These are phyloP conservation scores for Trapa bicornis DNA, from an alignment of 345 rosid genomes.

Conservation along the genomic window DNA sequence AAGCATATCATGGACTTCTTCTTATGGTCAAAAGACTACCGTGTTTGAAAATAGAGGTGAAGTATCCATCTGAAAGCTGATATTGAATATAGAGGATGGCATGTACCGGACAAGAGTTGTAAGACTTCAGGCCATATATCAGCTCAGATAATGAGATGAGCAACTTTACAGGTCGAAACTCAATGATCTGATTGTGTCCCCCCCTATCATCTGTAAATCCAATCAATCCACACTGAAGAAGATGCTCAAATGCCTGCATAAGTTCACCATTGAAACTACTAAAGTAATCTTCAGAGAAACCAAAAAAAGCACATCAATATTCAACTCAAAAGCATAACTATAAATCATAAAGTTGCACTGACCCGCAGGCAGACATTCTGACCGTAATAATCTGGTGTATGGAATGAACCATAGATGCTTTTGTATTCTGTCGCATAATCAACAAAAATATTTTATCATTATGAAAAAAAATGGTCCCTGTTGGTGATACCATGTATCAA, in stretches of 20 bases:
- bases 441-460: background rate
- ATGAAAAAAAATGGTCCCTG: background rate
- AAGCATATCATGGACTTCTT: background rate
- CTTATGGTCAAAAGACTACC: background rate
- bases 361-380: conserved; percentile 66
- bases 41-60: background rate
- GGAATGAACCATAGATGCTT: conserved; percentile 58
- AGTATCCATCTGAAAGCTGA: background rate
- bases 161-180: conserved; percentile 65
- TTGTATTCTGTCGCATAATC: conserved; percentile 53
- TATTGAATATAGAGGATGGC: conserved; percentile 5
- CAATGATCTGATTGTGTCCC: conserved; percentile 52
- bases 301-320: background rate
- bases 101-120: conserved; percentile 83
- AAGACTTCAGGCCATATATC: conserved; percentile 57
- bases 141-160: conserved; percentile 58
- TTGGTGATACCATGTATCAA: background rate
- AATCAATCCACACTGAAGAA: conserved; percentile 49
- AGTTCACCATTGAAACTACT: conserved; percentile 2
- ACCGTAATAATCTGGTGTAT: conserved; percentile 63
- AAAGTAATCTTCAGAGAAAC: background rate
- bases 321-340: background rate
- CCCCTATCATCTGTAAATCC: conserved; percentile 57
- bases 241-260: conserved; percentile 79
- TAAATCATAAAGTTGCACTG: conserved; percentile 11